phyloP scores from a whole-genome alignment of 2,329 filamentous ascomycete genomes.

The Venturia nashicola region DNA sequence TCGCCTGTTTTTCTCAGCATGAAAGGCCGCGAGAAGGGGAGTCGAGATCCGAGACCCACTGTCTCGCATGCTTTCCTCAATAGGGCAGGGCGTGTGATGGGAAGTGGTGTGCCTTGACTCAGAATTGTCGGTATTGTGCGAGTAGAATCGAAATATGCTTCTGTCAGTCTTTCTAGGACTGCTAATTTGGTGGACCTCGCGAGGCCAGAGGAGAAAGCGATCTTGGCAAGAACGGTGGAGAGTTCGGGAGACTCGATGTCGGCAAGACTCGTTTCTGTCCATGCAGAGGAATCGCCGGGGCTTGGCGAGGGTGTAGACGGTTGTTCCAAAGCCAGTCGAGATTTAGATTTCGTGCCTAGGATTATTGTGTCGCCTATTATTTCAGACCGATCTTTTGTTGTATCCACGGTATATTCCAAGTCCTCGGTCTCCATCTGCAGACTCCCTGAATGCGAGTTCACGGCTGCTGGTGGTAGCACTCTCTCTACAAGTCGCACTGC shows the following conservation, averaged over 20 bases:
- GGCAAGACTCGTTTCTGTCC: conserved; percentile 28
- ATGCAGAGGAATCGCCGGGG: conserved; percentile 9
- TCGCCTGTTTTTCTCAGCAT: conserved; percentile 80
- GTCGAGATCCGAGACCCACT: conserved; percentile 73
- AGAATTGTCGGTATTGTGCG: conserved; percentile 69
- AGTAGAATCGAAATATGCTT: conserved; percentile 77
- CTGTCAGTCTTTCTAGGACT: conserved; percentile 73
- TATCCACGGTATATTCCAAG: conserved; percentile 73
- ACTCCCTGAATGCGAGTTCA: conserved; percentile 56
- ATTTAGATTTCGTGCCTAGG: conserved; percentile 56
- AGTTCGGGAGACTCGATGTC: conserved; percentile 23
- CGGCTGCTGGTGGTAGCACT: conserved; percentile 63
- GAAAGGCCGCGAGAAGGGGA: conserved; percentile 27
- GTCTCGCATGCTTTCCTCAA: conserved; percentile 88
- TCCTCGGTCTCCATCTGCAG: conserved; percentile 83
- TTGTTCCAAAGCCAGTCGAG: neutral
- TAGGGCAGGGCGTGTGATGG: conserved; percentile 63
- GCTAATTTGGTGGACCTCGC: conserved; percentile 89
- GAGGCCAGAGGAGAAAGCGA: conserved; percentile 90
- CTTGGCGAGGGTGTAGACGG: neutral
- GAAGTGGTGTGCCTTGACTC: conserved; percentile 46
- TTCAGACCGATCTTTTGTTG: conserved; percentile 56
- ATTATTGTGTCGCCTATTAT: conserved; percentile 84
- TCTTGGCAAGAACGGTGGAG: conserved; percentile 71
- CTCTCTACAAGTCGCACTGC: conserved; percentile 57